phyloP scores from a whole-genome alignment of 495 filamentous ascomycete genomes.

The Neurospora tetraspora region DNA sequence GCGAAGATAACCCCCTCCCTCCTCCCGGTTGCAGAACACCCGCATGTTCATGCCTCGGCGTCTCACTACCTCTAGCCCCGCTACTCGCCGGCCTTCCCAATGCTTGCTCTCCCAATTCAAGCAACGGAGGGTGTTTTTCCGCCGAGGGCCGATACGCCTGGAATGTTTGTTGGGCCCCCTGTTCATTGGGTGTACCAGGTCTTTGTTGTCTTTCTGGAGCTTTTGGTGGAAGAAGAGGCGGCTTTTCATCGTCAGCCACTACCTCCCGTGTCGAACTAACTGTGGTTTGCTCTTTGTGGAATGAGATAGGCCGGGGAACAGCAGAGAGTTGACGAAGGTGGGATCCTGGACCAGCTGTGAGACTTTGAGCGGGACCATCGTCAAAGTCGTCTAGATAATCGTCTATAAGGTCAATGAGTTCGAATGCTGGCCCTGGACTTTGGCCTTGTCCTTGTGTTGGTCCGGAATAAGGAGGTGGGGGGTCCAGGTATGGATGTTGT shows the following conservation, averaged over 20 bases:
- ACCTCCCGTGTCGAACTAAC: not conserved
- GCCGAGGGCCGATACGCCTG: not conserved
- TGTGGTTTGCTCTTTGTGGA: not conserved
- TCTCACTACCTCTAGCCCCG: not conserved
- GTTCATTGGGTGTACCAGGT: not conserved
- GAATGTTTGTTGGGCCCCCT: not conserved
- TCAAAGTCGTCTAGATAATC: not conserved
- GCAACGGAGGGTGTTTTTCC: not conserved
- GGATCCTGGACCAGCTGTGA: not conserved
- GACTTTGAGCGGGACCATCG: not conserved
- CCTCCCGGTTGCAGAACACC: not conserved
- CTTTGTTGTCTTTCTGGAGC: not conserved
- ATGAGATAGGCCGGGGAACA: not conserved
- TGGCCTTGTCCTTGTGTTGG: not conserved
- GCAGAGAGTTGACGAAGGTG: not conserved
- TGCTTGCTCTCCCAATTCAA: not conserved
- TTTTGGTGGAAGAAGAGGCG: not conserved
- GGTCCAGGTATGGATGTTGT: not conserved
- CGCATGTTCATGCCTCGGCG: not conserved
- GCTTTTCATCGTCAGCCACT: not conserved
- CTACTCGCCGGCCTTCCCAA: not conserved
- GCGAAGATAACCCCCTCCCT: not conserved
- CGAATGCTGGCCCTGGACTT: not conserved
- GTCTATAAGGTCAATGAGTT: not conserved
- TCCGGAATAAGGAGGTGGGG: not conserved